A percentile compares a stretch with the other conserved stretches of the same genome.
Conservation (phyloP, 2,329 filamentous ascomycete species). For the Trichoderma simmonsii region DNA sequence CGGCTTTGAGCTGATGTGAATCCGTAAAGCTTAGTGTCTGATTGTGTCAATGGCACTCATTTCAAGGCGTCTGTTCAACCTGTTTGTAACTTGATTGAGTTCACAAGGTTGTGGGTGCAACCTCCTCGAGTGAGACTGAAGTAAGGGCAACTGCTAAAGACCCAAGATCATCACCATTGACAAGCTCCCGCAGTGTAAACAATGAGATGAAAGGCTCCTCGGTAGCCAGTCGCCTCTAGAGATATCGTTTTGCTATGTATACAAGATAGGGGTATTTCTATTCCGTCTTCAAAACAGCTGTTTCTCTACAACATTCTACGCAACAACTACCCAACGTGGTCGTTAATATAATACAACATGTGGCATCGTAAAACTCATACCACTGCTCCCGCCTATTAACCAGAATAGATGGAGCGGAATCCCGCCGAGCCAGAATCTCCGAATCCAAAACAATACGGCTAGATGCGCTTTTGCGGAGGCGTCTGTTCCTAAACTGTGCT, state of each 20-base stretch:
- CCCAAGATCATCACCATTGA: background rate
- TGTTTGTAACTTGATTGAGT: background rate
- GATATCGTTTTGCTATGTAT: background rate
- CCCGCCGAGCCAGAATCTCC: conserved; percentile 15
- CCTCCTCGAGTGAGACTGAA: background rate
- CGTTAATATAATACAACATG: background rate
- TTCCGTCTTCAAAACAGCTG: background rate
- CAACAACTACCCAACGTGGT: background rate
- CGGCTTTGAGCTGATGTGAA: background rate
- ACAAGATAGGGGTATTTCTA: background rate
- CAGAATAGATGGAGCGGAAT: background rate
- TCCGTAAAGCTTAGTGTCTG: background rate
- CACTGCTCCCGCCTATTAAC: background rate
- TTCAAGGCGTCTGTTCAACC: background rate
- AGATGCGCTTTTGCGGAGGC: conserved; percentile 12
- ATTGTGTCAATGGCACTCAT: background rate
- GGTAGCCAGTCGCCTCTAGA: background rate
- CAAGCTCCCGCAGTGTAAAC: background rate
- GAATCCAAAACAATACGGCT: conserved; percentile 10
- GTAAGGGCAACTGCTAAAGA: background rate
- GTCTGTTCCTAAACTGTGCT: background rate
- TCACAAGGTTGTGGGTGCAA: background rate
- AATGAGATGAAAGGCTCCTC: background rate
- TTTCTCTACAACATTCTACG: background rate
- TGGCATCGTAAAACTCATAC: background rate